Conservation (phyloP, 2,329 filamentous ascomycete species). For the Ceratocystiopsis minuta region DNA sequence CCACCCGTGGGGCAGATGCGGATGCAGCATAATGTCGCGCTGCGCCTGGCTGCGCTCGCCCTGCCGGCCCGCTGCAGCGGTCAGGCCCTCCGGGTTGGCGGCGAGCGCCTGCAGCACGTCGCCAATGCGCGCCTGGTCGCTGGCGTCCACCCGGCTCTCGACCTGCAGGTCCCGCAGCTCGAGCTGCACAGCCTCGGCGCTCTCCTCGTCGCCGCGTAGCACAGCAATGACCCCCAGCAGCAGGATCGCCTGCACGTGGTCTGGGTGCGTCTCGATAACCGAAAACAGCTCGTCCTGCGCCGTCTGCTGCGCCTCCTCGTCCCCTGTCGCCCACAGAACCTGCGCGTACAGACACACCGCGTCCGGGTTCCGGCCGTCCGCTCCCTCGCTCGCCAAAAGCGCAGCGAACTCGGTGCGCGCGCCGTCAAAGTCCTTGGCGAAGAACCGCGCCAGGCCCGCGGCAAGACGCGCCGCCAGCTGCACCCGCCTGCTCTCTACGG, state of each 20-base stretch:
- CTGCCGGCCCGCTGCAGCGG: conserved; percentile 32
- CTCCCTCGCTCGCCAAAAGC: conserved; percentile 61
- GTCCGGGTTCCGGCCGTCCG: conserved; percentile 61
- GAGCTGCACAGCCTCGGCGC: conserved; percentile 59
- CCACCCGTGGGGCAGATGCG: conserved; percentile 68
- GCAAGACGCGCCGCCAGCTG: conserved; percentile 75
- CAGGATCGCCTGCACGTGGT: conserved; percentile 63
- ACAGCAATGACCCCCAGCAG: conserved; percentile 72
- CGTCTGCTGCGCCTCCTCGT: conserved; percentile 52
- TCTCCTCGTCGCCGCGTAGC: conserved; percentile 62
- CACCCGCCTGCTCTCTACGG: conserved; percentile 47
- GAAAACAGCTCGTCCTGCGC: conserved; percentile 68
- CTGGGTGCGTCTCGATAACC: conserved; percentile 53
- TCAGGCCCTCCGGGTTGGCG: no score
- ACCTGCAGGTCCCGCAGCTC: conserved; percentile 49
- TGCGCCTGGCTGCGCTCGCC: conserved; percentile 43
- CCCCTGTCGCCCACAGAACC: conserved; percentile 81
- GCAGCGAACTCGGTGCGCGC: conserved; percentile 66
- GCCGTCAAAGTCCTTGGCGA: conserved; percentile 42
- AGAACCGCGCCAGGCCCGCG: conserved; percentile 67
- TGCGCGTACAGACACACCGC: conserved; percentile 77
- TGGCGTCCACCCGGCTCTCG: conserved; percentile 22
- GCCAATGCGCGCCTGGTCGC: conserved; percentile 52
- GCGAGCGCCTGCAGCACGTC: conserved; percentile 62
- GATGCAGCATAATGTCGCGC: conserved; percentile 63